These are phyloP conservation scores for Silene vulgaris DNA, from an alignment of 179 eudicot genomes.

Conservation along the genomic window DNA sequence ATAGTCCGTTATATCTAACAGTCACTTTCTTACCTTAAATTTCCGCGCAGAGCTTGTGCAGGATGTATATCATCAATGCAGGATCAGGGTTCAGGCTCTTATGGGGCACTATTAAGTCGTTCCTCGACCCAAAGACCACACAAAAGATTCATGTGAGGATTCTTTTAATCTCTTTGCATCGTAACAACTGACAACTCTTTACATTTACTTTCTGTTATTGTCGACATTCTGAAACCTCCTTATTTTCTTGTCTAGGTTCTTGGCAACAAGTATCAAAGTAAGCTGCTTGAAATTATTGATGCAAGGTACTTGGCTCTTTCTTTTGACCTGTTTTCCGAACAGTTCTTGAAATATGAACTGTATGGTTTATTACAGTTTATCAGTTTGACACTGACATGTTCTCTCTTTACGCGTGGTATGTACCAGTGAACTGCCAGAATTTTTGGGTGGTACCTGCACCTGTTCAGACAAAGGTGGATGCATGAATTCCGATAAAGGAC, in stretches of 20 bases:
- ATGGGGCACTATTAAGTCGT: constrained; percentile 72
- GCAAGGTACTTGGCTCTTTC: constrained; percentile 49
- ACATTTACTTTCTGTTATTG: not conserved
- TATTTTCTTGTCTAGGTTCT: constrained; percentile 48
- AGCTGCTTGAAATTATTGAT: constrained; percentile 80
- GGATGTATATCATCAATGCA: constrained; percentile 92
- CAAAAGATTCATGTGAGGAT: constrained; percentile 70
- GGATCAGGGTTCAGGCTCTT: constrained; percentile 84
- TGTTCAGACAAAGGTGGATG: constrained; percentile 89
- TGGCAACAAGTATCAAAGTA: constrained; percentile 76
- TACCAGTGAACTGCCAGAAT: constrained; percentile 78
- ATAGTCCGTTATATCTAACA: not conserved
- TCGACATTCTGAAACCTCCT: not conserved
- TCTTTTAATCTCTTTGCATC: not conserved
- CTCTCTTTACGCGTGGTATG: not conserved
- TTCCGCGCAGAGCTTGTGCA: constrained; percentile 50
- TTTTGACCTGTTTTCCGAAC: not conserved
- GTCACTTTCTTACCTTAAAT: not conserved
- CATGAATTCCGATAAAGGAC: constrained; percentile 81
- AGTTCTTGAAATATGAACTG: not conserved
- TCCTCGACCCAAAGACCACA: constrained; percentile 85
- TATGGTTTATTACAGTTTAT: not conserved
- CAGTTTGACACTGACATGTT: constrained; percentile 9
- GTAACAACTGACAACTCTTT: not conserved
- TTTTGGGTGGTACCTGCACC: constrained; percentile 84